These are phyloP conservation scores for Coemansia furcata DNA, from an alignment of 192 early-diverging fungal species.

Conservation along the genomic window DNA sequence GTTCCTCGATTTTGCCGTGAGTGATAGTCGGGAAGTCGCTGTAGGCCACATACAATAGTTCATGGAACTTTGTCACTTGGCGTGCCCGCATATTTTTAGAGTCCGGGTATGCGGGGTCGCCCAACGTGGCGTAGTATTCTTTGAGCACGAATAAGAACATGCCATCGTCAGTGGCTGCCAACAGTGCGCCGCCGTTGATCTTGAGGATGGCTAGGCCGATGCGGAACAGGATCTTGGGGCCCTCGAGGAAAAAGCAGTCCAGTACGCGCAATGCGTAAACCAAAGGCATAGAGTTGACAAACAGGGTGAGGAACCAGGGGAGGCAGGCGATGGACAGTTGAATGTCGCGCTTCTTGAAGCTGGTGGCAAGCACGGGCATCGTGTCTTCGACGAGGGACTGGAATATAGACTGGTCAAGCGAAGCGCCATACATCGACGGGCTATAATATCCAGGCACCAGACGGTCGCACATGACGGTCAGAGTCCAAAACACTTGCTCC, in stretches of 20 bases:
- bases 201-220: slow-evolving; percentile 90
- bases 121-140: slow-evolving; percentile 78
- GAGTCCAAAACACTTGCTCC: slow-evolving; percentile 96
- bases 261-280: slow-evolving; percentile 83
- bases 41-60: slow-evolving; percentile 88
- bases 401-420: slow-evolving; percentile 94
- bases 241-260: slow-evolving; percentile 98
- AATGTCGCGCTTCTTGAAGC: slow-evolving; percentile 85
- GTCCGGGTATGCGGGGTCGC: slow-evolving; percentile 68
- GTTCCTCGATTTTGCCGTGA: slow-evolving; percentile 67
- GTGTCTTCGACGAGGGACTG: slow-evolving; percentile 83
- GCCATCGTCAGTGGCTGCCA: slow-evolving; percentile 70
- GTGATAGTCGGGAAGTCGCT: slow-evolving; percentile 86
- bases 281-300: slow-evolving; percentile 95
- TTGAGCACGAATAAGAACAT: slow-evolving; percentile 83
- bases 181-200: slow-evolving; percentile 78
- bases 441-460: slow-evolving; percentile 96
- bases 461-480: slow-evolving; percentile 85
- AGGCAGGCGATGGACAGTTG: slow-evolving; percentile 95
- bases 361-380: slow-evolving; percentile 85
- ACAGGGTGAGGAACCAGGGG: slow-evolving; percentile 97
- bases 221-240: slow-evolving; percentile 93
- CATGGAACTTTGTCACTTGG: slow-evolving; percentile 78
- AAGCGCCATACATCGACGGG: slow-evolving; percentile 97
- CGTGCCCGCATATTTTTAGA: slow-evolving; percentile 55